Evolutionary conservation across 2,329 filamentous ascomycete genomes (phyloP).

Genomic region (Hymenoscyphus albidus): DNA sequence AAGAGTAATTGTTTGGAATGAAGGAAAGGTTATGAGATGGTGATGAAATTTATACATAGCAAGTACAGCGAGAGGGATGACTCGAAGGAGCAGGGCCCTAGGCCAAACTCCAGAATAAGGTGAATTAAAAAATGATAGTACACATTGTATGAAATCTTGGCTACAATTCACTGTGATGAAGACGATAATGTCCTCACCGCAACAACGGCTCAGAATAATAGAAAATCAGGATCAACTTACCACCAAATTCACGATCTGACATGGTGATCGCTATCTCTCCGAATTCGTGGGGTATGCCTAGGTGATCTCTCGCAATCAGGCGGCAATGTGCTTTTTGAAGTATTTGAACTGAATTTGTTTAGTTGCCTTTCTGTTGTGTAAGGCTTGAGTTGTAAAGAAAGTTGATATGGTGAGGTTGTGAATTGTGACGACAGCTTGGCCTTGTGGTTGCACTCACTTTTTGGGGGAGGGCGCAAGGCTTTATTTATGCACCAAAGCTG

Average conservation of each 20-base stretch:
- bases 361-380: background rate
- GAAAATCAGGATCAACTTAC: slow-evolving; percentile 40
- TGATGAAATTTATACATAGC: background rate
- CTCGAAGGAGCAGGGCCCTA: too few relatives aligned
- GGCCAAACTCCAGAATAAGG: too few relatives aligned
- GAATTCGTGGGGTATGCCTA: background rate
- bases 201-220: too few relatives aligned
- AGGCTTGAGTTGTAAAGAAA: background rate
- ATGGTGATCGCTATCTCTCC: slow-evolving; percentile 38
- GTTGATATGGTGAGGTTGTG: background rate
- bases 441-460: slow-evolving; percentile 6
- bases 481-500: slow-evolving; percentile 15
- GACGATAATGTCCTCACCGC: too few relatives aligned
- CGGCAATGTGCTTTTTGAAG: background rate
- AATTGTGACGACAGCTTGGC: background rate
- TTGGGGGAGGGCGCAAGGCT: slow-evolving; percentile 10
- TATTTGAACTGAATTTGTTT: background rate
- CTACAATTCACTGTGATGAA: too few relatives aligned
- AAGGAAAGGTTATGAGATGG: background rate
- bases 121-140: too few relatives aligned
- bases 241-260: slow-evolving; percentile 65
- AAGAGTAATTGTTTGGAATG: background rate
- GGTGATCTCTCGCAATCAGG: background rate
- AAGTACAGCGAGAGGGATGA: too few relatives aligned
- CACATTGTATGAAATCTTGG: too few relatives aligned